Evolutionary conservation across 208 protist species (phyloP), one percentile per base, ranked within the genome.

Genomic region (Vickermania ingenoplastis): DNA sequence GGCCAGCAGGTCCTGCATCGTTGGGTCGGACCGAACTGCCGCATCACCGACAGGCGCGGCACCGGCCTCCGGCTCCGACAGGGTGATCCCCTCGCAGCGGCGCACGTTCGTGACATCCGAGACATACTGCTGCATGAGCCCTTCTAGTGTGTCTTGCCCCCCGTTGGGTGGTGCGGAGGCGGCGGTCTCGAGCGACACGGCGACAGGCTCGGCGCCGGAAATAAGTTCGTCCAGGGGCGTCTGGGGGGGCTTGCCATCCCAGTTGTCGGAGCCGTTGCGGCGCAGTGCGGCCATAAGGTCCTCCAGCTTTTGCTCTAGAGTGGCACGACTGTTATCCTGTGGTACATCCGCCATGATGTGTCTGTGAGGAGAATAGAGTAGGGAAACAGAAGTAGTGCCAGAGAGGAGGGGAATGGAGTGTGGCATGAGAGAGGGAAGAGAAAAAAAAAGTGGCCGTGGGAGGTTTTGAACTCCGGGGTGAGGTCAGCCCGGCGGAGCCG

Each of bases 91-190:
- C 1, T 67, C 57, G 14, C 61, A 25, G 5, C 25, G 22, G 2
- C 65, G 67, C n/a, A 79, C 45, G 23, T 51, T 36, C 17, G 36
- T 56, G 2, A 86, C 51, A 2, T 63, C 57, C 3, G n/a, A 14
- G 5, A 83, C 48, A 63, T 83, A 86, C 50, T 63, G 51, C 3
- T 11, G 0, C 73, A 86, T 79, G 11, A 83, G 73, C 1, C 27
- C 57, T 31, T 81, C 70, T 22, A 86, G 53, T 17, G 30, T 52
- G 53, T 27, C 31, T 26, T 1, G 24, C 36, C 2, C 24, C 41
- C 11, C 60, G 24, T 7, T 50, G 7, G 61, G 26, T 14, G 29
- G 27, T 14, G 21, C 53, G 53, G 52, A 24, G 4, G 22, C 23
- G 24, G 30, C 14, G n/a, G 2, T 21, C 25, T 27, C 22, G 2